A percentile compares a stretch with the other conserved stretches of the same genome.
Evolutionary conservation across 108 stramenopile species (phyloP).

Genomic region (Seminavis robusta): DNA sequence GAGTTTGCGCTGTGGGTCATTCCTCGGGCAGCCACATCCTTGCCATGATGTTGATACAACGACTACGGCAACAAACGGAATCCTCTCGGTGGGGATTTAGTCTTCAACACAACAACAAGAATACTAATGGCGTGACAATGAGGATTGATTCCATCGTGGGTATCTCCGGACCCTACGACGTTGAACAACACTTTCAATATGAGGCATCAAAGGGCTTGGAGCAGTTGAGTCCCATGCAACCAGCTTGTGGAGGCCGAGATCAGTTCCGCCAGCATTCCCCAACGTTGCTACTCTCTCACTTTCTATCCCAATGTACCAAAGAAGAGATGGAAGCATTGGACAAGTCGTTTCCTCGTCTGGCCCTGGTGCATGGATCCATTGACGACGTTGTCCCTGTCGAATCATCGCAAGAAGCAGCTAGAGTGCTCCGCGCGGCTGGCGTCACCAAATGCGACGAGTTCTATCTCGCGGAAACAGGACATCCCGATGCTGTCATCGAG

Average conservation of each 20-base stretch:
- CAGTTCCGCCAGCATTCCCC: conserved; percentile 56
- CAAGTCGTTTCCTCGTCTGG: conserved; percentile 25
- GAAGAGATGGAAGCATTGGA: not conserved
- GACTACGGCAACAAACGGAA: not conserved
- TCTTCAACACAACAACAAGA: not conserved
- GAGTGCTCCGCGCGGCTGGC: conserved; percentile 48
- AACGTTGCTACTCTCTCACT: conserved; percentile 32
- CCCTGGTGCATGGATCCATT: conserved; percentile 78
- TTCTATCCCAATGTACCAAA: conserved; percentile 4
- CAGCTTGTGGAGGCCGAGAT: conserved; percentile 57
- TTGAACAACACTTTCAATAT: conserved; percentile 79
- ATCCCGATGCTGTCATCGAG: conserved; percentile 75
- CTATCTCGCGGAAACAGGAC: conserved; percentile 57
- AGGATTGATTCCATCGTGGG: conserved; percentile 50
- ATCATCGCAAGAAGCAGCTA: conserved; percentile 64
- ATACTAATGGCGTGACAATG: not conserved
- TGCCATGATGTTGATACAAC: not conserved
- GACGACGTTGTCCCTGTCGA: conserved; percentile 81
- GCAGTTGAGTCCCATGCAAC: conserved; percentile 79
- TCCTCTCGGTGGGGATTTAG: not conserved
- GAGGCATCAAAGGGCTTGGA: conserved; percentile 81
- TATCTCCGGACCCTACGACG: conserved; percentile 73
- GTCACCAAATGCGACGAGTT: conserved; percentile 45
- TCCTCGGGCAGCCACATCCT: conserved; percentile 72
- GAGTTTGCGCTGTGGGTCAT: conserved; percentile 63